Evolutionary conservation across 2,329 filamentous ascomycete genomes (phyloP).

Genomic region (Exophiala viscosa): DNA sequence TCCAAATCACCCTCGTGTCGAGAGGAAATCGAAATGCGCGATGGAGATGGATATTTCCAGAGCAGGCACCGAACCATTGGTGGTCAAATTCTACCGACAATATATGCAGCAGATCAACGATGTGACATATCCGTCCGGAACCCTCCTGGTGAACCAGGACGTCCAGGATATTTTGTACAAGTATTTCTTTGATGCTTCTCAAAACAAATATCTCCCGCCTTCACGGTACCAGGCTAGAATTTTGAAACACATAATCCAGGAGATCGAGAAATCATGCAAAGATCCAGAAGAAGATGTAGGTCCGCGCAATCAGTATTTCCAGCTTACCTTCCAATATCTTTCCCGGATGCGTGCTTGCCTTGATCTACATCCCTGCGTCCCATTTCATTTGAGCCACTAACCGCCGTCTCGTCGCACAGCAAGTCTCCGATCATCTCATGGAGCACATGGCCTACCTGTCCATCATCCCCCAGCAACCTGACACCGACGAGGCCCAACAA

Average conservation of each 20-base stretch:
- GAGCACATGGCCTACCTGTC: slow-evolving; percentile 63
- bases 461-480: slow-evolving; percentile 59
- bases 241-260: slow-evolving; percentile 67
- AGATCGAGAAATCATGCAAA: slow-evolving; percentile 69
- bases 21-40: not conserved
- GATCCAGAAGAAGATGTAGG: slow-evolving; percentile 76
- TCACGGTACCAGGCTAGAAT: slow-evolving; percentile 66
- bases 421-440: slow-evolving; percentile 78
- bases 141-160: slow-evolving; percentile 55
- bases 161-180: slow-evolving; percentile 66
- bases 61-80: slow-evolving; percentile 34
- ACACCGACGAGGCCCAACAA: slow-evolving; percentile 61
- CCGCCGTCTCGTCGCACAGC: slow-evolving; percentile 50
- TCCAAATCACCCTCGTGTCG: not conserved
- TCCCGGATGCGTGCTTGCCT: not conserved
- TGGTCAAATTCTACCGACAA: slow-evolving; percentile 64
- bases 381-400: slow-evolving; percentile 13
- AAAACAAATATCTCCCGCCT: slow-evolving; percentile 49
- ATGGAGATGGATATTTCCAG: slow-evolving; percentile 24
- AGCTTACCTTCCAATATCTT: not conserved
- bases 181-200: slow-evolving; percentile 57
- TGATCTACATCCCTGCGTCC: not conserved
- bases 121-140: slow-evolving; percentile 61
- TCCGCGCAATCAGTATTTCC: not conserved
- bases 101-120: slow-evolving; percentile 72